phyloP scores from a whole-genome alignment of 176 grass and related monocot genomes.

The Thinopyrum elongatum region DNA sequence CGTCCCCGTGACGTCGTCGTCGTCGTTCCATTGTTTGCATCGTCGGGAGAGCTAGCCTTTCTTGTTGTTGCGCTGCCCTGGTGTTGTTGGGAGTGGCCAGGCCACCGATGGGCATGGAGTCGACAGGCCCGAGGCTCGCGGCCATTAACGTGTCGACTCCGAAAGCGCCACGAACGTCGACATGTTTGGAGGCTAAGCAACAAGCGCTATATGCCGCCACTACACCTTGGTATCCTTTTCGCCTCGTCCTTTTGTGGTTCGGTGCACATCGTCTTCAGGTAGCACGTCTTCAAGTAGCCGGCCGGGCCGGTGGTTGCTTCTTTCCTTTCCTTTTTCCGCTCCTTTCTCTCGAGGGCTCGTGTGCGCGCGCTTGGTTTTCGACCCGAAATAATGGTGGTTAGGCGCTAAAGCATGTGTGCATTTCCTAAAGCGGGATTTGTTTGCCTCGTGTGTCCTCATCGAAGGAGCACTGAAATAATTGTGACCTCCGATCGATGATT shows the following conservation, averaged over 20 bases:
- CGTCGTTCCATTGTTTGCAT: background rate
- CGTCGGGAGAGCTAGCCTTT: background rate
- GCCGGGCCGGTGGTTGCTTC: slow-evolving; percentile 30
- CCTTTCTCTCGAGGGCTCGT: background rate
- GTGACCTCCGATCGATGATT: slow-evolving; percentile 1
- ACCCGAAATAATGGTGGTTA: slow-evolving; percentile 19
- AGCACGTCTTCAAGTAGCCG: slow-evolving; percentile 22
- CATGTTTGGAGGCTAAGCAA: slow-evolving; percentile 58
- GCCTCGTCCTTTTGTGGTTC: background rate
- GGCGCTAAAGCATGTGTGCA: background rate
- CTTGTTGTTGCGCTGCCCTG: background rate
- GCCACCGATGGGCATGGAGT: slow-evolving; percentile 8
- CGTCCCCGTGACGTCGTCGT: slow-evolving; percentile 23
- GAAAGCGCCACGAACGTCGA: slow-evolving; percentile 36
- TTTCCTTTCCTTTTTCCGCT: background rate
- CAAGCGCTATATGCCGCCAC: background rate
- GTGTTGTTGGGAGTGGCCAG: slow-evolving; percentile 35
- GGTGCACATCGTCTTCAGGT: slow-evolving; percentile 42
- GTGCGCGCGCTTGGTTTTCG: slow-evolving; percentile 4
- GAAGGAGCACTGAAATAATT: background rate
- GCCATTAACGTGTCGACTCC: slow-evolving; percentile 25
- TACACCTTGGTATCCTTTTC: no score
- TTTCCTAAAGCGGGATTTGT: slow-evolving; percentile 1
- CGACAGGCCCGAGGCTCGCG: background rate
- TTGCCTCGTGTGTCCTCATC: slow-evolving; percentile 3